Evolutionary conservation across 352 stramenopile species (phyloP), one percentile per base, ranked within the genome.

Genomic region (Pythium vanterpoolii): DNA sequence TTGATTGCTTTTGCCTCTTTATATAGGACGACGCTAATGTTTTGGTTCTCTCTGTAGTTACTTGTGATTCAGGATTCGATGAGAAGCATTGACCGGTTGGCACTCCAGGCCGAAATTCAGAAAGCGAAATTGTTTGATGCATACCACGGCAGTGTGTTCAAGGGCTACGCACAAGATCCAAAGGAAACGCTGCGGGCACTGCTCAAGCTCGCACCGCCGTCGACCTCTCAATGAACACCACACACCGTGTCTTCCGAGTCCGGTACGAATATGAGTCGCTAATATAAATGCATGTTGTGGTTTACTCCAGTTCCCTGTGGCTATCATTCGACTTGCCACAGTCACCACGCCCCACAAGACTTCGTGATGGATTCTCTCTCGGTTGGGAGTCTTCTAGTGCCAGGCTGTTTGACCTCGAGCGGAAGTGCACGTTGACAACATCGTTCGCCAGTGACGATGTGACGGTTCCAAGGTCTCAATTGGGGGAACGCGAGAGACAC

Each of bases 121-220:
- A 89, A 89, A 50, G 62, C 74, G 1, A 64, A 75, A 47, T 61
- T 93, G 2, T 93, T 93, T 56, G 61, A 71, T 13, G 68, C 80
- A n/a, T 91, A 88, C 68, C 79, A 90, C 57, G 74, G 76, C 52
- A 85, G 76, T 49, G 81, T 77, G 24, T 93, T 93, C 64, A 87
- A 89, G 64, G 81, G 78, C 46, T 93, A 93, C 58, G 55, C 86
- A 10, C 52, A 78, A 24, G 67, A 79, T 11, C 78, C 83, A 3
- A 91, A 93, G 64, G 83, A 93, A 47, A 84, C 68, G 30, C 69
- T 90, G 33, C 75, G 78, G 31, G 73, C 81, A 23, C 60, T 90
- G 60, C 74, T 90, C 28, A 59, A 50, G 51, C 51, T 59, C 1
- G 51, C 40, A 16, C 51, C 51, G 4, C 33, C 27, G 28, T 27